These are phyloP conservation scores for Thermothielavioides terrestris DNA, from an alignment of 495 filamentous ascomycete genomes.

Conservation along the genomic window DNA sequence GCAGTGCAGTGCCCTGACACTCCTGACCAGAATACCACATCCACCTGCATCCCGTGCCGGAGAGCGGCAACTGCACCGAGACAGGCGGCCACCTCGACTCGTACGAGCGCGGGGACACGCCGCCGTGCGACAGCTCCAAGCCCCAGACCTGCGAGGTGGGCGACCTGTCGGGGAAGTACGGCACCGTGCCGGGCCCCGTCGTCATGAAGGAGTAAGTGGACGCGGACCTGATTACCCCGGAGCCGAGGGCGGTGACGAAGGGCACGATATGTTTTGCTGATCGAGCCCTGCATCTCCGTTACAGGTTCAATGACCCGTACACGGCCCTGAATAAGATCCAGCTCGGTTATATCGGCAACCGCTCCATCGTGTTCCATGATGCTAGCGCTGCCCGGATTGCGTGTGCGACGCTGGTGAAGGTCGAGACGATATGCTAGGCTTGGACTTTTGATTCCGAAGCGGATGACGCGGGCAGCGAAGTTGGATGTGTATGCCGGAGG, in stretches of 20 bases:
- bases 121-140: conserved; percentile 50
- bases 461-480: too few relatives aligned
- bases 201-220: conserved; percentile 27
- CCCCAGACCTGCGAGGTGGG: conserved; percentile 72
- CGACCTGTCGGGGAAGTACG: conserved; percentile 75
- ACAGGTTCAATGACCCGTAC: conserved; percentile 60
- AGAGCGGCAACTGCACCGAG: conserved; percentile 64
- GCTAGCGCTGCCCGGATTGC: conserved; percentile 54
- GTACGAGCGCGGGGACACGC: conserved; percentile 49
- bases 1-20: too few relatives aligned
- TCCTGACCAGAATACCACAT: conserved; percentile 61
- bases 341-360: conserved; percentile 64
- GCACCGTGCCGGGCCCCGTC: conserved; percentile 43
- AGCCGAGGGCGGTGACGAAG: too few relatives aligned
- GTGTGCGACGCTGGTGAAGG: conserved; percentile 54
- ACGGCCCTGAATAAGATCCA: conserved; percentile 48
- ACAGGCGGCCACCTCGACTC: conserved; percentile 52
- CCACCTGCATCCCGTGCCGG: conserved; percentile 59
- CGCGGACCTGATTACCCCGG: neutral
- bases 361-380: conserved; percentile 64
- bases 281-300: conserved; percentile 15
- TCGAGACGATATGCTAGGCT: too few relatives aligned
- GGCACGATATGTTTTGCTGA: conserved; percentile 1
- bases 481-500: too few relatives aligned
- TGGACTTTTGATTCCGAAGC: too few relatives aligned